Evolutionary conservation across 805 yeast genomes (phyloP), one percentile per base, ranked within the genome.

Genomic region (Candida broadrunensis): DNA sequence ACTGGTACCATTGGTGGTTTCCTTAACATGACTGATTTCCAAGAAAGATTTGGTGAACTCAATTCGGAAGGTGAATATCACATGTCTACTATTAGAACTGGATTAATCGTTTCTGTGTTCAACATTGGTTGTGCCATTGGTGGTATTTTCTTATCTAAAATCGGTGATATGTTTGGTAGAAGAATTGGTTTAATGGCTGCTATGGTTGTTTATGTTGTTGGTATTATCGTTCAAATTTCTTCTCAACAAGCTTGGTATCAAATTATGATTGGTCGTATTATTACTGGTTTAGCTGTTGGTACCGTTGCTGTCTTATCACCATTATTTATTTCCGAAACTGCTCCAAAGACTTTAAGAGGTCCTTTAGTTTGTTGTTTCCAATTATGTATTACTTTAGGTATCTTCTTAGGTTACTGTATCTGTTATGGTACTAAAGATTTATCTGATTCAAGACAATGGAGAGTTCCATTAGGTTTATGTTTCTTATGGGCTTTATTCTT

Each of bases 1-100:
- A 83, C 87, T 38, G 89, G 88, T 67, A 81, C 88, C 48, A 77
- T 82, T 60, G 80, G 86, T 32, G 88, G 88, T 49, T 79, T 83
- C 53, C 78, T 81, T 36, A 78, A 78, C 57, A 78, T 82, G 81
- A 52, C 69, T n/a, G 79, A 80, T 47, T 83, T 76, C 60, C 56
- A 63, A 39, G 42, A 48, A 16, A 65, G 81, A 51, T 81, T 81
- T 48, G 88, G 85, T 55, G 61, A 67, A 45, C 17, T 47, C 3
- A 47, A 65, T 43, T 37, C 56, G 4, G 54, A 55, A n/a, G 83
- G 83, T 43, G 61, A 52, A 2, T 54, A 58, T 47, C 55, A 58
- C 34, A 58, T 78, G 36, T 63, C 75, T 14, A 60, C 71, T 45
- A 68, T 69, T 12, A 63, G 80, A 54, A 68, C 72, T 17, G 83